These are phyloP conservation scores for Nitzschia sp. DNA, from an alignment of 108 stramenopile species.

Conservation along the genomic window DNA sequence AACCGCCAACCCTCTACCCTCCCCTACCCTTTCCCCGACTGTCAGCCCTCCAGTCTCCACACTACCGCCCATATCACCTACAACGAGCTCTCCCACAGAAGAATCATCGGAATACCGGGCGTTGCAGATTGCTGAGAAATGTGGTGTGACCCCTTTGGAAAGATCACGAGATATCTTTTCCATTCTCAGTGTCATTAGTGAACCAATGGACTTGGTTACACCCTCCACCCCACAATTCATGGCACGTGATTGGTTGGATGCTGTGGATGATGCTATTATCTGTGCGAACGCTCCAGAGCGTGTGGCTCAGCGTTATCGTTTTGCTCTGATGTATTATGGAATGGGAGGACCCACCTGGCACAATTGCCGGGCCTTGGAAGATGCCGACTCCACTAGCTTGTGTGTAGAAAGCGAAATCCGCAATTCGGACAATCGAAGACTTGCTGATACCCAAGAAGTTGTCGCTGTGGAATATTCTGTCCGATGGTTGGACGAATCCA, in stretches of 20 bases:
- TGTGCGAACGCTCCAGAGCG: conserved; percentile 37
- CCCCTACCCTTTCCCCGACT: conserved; percentile 17
- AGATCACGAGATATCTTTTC: conserved; percentile 41
- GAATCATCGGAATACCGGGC: conserved; percentile 1
- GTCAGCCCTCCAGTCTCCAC: not conserved
- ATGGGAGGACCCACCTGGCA: conserved; percentile 40
- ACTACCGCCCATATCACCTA: not conserved
- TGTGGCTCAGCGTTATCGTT: conserved; percentile 36
- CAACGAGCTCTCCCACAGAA: not conserved
- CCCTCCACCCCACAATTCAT: conserved; percentile 41
- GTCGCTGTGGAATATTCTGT: not conserved
- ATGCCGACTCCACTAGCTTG: not conserved
- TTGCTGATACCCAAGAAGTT: not conserved
- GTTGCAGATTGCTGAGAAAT: conserved; percentile 32
- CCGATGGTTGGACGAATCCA: conserved; percentile 37
- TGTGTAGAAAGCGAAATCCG: conserved; percentile 12
- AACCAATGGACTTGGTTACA: conserved; percentile 15
- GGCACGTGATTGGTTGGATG: conserved; percentile 55
- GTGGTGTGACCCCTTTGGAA: conserved; percentile 35
- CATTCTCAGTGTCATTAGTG: conserved; percentile 31
- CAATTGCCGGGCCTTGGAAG: conserved; percentile 31
- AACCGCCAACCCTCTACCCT: conserved; percentile 4
- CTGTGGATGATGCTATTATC: conserved; percentile 47
- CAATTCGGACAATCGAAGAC: not conserved
- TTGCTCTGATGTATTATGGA: conserved; percentile 42